Conservation (phyloP, 441 rosid species). For the Syzygium malaccense region DNA sequence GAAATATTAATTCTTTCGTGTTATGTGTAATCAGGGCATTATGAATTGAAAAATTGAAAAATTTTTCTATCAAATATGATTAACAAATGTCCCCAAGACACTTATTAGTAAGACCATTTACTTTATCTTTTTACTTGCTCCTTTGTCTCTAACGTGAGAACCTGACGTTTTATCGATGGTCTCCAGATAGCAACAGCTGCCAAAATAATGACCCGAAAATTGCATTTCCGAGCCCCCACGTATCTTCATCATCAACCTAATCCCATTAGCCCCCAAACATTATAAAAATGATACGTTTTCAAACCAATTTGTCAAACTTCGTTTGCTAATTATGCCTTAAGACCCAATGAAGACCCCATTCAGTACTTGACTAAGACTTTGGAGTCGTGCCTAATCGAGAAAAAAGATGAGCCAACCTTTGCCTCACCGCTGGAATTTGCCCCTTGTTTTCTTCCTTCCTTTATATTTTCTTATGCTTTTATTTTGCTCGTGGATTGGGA, state of each 20-base stretch:
- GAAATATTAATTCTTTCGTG: not conserved
- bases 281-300: not conserved
- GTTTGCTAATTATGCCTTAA: not conserved
- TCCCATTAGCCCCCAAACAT: not conserved
- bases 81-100: not conserved
- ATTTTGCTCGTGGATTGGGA: not conserved
- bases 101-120: not conserved
- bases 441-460: not conserved
- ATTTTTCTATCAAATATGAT: not conserved
- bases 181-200: not conserved
- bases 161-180: not conserved
- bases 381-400: not conserved
- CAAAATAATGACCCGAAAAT: not conserved
- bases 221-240: not conserved
- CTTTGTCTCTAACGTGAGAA: not conserved
- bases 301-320: not conserved
- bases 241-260: not conserved
- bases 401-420: not conserved
- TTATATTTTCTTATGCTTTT: not conserved
- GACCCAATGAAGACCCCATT: not conserved
- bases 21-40: not conserved
- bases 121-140: not conserved
- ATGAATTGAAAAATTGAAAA: not conserved
- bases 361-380: not conserved
- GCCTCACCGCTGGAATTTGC: not conserved